Evolutionary conservation across 2,329 filamentous ascomycete genomes (phyloP), one percentile per base, ranked within the genome.

Genomic region (Phaeomoniella chlamydospora): DNA sequence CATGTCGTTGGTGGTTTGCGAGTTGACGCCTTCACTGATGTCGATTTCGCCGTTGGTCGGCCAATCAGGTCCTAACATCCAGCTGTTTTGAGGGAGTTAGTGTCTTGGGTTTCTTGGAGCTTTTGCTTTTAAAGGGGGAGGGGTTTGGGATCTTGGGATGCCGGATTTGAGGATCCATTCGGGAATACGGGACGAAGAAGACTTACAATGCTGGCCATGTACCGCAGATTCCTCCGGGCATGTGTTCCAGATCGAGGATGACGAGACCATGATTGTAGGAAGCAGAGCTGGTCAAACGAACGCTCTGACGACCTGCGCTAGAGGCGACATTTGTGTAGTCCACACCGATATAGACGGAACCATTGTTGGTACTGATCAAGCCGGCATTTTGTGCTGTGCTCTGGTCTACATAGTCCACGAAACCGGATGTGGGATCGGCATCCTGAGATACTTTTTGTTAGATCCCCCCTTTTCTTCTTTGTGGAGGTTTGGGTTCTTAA

Each of bases 11-110:
- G 64, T 57, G 2, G 59, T 52, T 41, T 74, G 68, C 15, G 64
- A 59, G 59, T 84, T 82, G 45, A 85, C 77, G 26, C 80, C 80
- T 59, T 87, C 82, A 46, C 87, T 73, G 48, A 87, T 80, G 53
- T 88, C 82, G 47, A 88, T 81, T 58, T 87, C 82, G 33, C 81
- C 81, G 5, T 64, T 62, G 30, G 53, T 53, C 2, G 82, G 82
- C 82, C 82, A 87, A 17, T 35, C 15, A n/a, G 67, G 62, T 12
- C 80, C 80, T 19, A 83, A 52, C 33, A 62, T 64, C 68, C 68
- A 72, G 52, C 59, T 62, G 18, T 34, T n/a, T n/a, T n/a, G n/a
- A n/a, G n/a, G n/a, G n/a, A n/a, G n/a, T n/a, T n/a, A n/a, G n/a
- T 29, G 29, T n/a, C n/a, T n/a, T n/a, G n/a, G n/a, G n/a, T n/a